Evolutionary conservation across 345 rosid species (phyloP).

Genomic region (Citrus medica): DNA sequence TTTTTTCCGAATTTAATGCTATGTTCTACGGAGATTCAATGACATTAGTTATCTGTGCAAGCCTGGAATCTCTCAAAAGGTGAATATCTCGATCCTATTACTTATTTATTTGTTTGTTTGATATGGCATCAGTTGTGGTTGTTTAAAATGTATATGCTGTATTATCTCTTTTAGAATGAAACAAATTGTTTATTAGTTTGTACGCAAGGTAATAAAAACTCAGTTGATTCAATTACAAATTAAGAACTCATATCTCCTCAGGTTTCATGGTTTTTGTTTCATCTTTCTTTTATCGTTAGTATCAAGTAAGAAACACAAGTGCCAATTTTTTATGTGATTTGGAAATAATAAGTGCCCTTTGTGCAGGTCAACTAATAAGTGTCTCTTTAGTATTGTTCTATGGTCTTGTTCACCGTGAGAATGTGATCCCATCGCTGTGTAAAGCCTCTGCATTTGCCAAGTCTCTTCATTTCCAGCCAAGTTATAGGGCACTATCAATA

Average conservation of each 20-base stretch:
- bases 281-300: not conserved
- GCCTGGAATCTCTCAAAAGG: constrained; percentile 21
- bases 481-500: constrained; percentile 9
- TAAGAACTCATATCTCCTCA: too few species aligned
- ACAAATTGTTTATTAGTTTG: not conserved
- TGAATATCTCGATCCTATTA: not conserved
- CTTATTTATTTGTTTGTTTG: not conserved
- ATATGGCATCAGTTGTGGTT: not conserved
- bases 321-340: not conserved
- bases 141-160: not conserved
- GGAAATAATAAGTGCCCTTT: constrained; percentile 10
- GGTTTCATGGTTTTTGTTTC: too few species aligned
- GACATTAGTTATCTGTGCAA: constrained; percentile 15
- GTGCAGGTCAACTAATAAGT: constrained; percentile 34
- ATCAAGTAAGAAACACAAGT: not conserved
- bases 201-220: not conserved
- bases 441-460: constrained; percentile 8
- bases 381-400: constrained; percentile 18
- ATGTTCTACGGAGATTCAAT: constrained; percentile 23
- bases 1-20: not conserved
- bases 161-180: not conserved
- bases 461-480: constrained; percentile 16
- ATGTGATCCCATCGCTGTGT: constrained; percentile 13
- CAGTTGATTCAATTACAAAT: not conserved
- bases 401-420: constrained; percentile 17